A percentile compares a stretch with the other conserved stretches of the same genome.
Conservation (phyloP, 2,329 filamentous ascomycete species). For the Dothistroma septosporum region DNA sequence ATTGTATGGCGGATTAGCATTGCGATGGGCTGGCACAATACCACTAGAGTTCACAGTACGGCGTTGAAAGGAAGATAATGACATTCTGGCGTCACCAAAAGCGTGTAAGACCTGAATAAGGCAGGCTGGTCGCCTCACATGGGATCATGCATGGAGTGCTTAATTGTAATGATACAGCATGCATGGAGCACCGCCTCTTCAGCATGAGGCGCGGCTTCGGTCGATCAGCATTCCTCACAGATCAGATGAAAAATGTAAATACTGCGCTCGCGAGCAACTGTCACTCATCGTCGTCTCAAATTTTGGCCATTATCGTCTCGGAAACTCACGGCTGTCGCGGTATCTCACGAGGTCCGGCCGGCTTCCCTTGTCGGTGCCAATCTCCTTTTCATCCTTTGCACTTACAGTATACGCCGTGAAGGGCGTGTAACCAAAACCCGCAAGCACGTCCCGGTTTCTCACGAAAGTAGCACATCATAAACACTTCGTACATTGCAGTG, state of each 20-base stretch:
- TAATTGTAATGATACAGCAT: not conserved
- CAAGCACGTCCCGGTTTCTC: not conserved
- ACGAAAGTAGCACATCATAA: not conserved
- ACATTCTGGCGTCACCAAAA: not conserved
- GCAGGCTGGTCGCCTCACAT: not conserved
- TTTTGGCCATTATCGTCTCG: not conserved
- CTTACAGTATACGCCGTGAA: too few species aligned
- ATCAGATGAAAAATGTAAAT: not conserved
- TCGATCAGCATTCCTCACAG: not conserved
- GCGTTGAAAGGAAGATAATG: not conserved
- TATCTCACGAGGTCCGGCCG: not conserved
- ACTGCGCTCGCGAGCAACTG: not conserved
- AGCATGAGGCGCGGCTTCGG: not conserved
- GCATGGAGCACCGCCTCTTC: not conserved
- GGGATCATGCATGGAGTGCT: not conserved
- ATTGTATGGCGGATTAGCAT: slow-evolving; percentile 2
- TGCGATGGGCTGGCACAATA: not conserved
- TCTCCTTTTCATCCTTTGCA: slow-evolving; percentile 2
- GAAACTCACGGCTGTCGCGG: not conserved
- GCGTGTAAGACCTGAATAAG: not conserved
- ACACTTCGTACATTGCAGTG: not conserved
- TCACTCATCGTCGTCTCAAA: not conserved
- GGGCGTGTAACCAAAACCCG: too few species aligned
- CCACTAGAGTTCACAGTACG: not conserved
- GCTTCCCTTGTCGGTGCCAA: not conserved